These are phyloP conservation scores for Scutellaria barbata DNA, from an alignment of 257 asterid species.

Conservation along the genomic window DNA sequence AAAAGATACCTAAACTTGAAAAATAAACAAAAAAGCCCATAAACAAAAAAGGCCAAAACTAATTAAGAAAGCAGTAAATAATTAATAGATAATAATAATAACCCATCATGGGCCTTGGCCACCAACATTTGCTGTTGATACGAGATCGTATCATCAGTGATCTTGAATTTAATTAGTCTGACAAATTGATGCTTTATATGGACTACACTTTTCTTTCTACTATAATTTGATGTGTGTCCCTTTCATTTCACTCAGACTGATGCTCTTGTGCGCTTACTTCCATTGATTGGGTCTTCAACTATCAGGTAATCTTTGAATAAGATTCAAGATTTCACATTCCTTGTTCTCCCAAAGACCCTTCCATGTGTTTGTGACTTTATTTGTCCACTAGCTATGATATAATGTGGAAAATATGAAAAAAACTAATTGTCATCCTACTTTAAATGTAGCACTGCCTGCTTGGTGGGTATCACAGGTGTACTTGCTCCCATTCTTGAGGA, in stretches of 20 bases:
- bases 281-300: conserved; percentile 86
- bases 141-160: no score
- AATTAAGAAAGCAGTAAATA: no score
- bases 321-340: conserved; percentile 9
- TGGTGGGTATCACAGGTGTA: conserved; percentile 90
- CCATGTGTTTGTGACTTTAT: not conserved
- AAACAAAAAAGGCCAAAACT: no score
- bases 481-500: conserved; percentile 99
- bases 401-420: conserved; percentile 27
- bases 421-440: conserved; percentile 27
- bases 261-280: conserved; percentile 92
- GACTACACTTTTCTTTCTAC: conserved; percentile 5
- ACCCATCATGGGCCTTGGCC: no score
- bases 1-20: no score
- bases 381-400: conserved; percentile 23
- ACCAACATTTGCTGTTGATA: no score
- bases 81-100: no score
- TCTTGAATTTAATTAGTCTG: not conserved
- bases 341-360: not conserved
- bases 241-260: conserved; percentile 66
- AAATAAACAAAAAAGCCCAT: no score
- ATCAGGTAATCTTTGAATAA: conserved; percentile 62
- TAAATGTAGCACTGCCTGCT: conserved; percentile 76
- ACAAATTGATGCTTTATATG: conserved; percentile 3
- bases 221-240: conserved; percentile 8